These are phyloP conservation scores for Nannizzia gypsea DNA, from an alignment of 2,329 filamentous ascomycete species.

Conservation along the genomic window DNA sequence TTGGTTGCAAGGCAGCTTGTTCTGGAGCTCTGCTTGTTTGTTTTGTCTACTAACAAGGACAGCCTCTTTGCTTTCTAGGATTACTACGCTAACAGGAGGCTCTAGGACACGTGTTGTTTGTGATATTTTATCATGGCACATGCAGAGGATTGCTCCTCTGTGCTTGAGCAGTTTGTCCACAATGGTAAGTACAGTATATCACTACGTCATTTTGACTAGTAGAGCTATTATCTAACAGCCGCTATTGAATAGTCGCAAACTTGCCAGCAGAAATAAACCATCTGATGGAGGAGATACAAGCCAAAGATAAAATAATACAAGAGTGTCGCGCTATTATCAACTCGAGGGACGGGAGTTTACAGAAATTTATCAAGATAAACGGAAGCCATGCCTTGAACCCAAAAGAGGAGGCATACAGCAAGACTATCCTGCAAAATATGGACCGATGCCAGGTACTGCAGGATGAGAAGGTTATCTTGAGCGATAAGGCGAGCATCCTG, in stretches of 20 bases:
- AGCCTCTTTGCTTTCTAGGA: background rate
- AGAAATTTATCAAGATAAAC: constrained; percentile 54
- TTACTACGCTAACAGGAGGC: background rate
- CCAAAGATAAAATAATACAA: constrained; percentile 50
- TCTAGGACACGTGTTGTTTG: background rate
- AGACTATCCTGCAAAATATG: constrained; percentile 45
- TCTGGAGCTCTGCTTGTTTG: background rate
- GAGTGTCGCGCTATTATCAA: constrained; percentile 46
- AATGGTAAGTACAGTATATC: constrained; percentile 37
- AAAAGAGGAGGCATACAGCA: constrained; percentile 51
- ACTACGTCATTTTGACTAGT: background rate
- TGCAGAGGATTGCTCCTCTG: constrained; percentile 50
- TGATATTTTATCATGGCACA: constrained; percentile 29
- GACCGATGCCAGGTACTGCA: constrained; percentile 48
- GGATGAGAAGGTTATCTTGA: constrained; percentile 50
- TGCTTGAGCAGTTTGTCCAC: constrained; percentile 55
- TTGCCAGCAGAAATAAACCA: constrained; percentile 53
- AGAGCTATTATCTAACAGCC: constrained; percentile 7
- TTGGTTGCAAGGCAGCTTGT: too few species aligned
- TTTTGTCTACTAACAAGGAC: background rate
- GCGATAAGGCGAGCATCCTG: constrained; percentile 48
- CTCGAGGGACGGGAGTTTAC: constrained; percentile 48
- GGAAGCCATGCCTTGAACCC: constrained; percentile 50
- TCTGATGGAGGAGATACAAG: constrained; percentile 55
- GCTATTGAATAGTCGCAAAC: constrained; percentile 36